Conservation (phyloP, 306 rosid genomes). For the Vigna trinervia region DNA sequence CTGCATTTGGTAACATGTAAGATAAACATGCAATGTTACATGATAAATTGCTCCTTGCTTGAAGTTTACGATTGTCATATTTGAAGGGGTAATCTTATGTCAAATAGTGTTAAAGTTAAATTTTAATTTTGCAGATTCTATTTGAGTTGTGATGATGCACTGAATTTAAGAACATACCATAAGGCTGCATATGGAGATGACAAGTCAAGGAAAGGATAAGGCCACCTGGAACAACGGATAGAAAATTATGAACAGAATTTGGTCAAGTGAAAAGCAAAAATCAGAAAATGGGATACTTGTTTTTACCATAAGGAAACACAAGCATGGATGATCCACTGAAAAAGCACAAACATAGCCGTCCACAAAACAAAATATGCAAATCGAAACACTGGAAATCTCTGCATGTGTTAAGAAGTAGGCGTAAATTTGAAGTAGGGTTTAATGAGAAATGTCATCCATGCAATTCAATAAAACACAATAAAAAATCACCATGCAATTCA, state of each 20-base stretch:
- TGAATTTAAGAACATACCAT: slow-evolving; percentile 61
- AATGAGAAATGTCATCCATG: background rate
- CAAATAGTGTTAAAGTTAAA: background rate
- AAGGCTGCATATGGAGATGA: slow-evolving; percentile 80
- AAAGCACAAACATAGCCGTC: slow-evolving; percentile 74
- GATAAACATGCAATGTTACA: slow-evolving; percentile 26
- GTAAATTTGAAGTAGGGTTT: slow-evolving; percentile 22
- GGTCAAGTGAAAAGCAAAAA: slow-evolving; percentile 22
- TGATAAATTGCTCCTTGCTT: slow-evolving; percentile 12
- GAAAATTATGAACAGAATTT: slow-evolving; percentile 19
- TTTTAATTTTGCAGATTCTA: background rate
- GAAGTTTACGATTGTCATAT: slow-evolving; percentile 24
- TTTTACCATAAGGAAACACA: slow-evolving; percentile 66
- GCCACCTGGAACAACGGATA: slow-evolving; percentile 74
- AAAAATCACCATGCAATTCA: slow-evolving; percentile 80
- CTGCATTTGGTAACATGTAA: slow-evolving; percentile 11
- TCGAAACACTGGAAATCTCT: slow-evolving; percentile 90
- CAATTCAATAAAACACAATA: background rate
- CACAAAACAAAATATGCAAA: slow-evolving; percentile 79
- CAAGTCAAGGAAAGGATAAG: slow-evolving; percentile 88
- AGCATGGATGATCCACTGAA: slow-evolving; percentile 85
- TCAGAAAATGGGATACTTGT: slow-evolving; percentile 9
- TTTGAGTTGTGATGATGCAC: slow-evolving; percentile 1
- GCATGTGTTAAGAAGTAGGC: slow-evolving; percentile 48
- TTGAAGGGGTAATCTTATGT: slow-evolving; percentile 20